Evolutionary conservation across 2,329 filamentous ascomycete genomes (phyloP), one percentile per base, ranked within the genome.

Genomic region (Chrysosporium keratinophilum): DNA sequence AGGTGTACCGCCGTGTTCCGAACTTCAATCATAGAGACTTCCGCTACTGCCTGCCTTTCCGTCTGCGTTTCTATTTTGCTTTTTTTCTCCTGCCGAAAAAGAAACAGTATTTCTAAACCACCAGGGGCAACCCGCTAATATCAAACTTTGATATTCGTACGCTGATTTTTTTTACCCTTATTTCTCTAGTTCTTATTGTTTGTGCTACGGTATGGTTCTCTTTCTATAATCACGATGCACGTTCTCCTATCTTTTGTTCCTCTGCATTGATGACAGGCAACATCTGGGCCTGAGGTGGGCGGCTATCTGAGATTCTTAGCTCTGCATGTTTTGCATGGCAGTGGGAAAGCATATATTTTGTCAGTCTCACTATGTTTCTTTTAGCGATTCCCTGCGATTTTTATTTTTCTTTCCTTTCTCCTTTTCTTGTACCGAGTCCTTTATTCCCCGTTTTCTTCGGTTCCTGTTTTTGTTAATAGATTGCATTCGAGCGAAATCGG

Each of bases 111-210:
- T 41, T 42, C 52, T 67, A 68, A 62, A 68, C 53, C 66, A 67
- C 57, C 35, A 56, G 64, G 66, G 66, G 65, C 65, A 59, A 67
- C 64, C 66, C 64, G 58, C 56, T 67, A 67, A 66, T 54, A 41
- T 44, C 10, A 33, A 41, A 41, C 14, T 54, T 56, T 54, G 50
- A 15, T 42, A 40, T 40, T 56, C 54, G 47, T 57, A 44, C 46
- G 31, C 45, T 52, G 51, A 52, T 47, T 55, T 53, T 42, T 31
- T 46, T 40, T 55, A 33, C 20, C 33, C 46, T 50, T 28, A 28
- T 58, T 57, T 58, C 40, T 53, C 48, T 53, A 51, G 34, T 54
- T 50, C 43, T 42, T 56, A 3, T 9, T 28, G 19, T 42, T 48
- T 42, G 40, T 39, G 5, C 40, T 40, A 14, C 12, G n/a, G 2